phyloP scores from a whole-genome alignment of 176 grass and related monocot genomes.

The Luzula sylvatica region DNA sequence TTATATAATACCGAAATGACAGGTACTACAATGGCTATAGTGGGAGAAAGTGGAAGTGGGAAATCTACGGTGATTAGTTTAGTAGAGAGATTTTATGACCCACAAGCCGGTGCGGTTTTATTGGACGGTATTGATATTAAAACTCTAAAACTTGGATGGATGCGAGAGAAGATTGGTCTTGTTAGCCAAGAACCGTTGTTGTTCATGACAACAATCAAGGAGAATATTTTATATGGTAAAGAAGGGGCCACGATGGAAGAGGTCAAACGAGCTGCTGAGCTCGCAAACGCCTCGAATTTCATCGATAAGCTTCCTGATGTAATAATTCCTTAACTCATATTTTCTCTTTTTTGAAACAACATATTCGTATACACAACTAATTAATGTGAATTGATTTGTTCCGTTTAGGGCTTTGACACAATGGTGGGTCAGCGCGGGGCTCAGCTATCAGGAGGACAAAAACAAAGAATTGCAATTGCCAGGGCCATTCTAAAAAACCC shows the following conservation, averaged over 20 bases:
- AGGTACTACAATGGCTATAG: constrained; percentile 53
- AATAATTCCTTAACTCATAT: background rate
- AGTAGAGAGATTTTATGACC: constrained; percentile 77
- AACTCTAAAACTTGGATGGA: constrained; percentile 62
- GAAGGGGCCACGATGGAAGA: constrained; percentile 42
- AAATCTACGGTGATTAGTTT: constrained; percentile 74
- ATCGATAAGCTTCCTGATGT: constrained; percentile 92
- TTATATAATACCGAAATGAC: no score
- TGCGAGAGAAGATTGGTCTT: constrained; percentile 78
- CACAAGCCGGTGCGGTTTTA: constrained; percentile 54
- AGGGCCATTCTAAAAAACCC: constrained; percentile 84
- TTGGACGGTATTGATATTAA: constrained; percentile 61
- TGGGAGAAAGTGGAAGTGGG: constrained; percentile 80
- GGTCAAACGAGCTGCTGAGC: constrained; percentile 51
- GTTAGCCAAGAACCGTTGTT: constrained; percentile 73
- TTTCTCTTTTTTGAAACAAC: constrained; percentile 2
- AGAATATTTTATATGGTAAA: constrained; percentile 79
- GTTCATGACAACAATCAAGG: constrained; percentile 61
- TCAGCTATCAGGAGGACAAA: constrained; percentile 86
- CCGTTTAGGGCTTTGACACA: constrained; percentile 60
- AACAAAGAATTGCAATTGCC: constrained; percentile 84
- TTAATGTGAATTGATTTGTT: background rate
- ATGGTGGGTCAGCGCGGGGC: constrained; percentile 73
- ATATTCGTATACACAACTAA: background rate
- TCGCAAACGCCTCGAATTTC: constrained; percentile 77